These are phyloP conservation scores for Phytophthora pini DNA, from an alignment of 352 stramenopile species.

Conservation along the genomic window DNA sequence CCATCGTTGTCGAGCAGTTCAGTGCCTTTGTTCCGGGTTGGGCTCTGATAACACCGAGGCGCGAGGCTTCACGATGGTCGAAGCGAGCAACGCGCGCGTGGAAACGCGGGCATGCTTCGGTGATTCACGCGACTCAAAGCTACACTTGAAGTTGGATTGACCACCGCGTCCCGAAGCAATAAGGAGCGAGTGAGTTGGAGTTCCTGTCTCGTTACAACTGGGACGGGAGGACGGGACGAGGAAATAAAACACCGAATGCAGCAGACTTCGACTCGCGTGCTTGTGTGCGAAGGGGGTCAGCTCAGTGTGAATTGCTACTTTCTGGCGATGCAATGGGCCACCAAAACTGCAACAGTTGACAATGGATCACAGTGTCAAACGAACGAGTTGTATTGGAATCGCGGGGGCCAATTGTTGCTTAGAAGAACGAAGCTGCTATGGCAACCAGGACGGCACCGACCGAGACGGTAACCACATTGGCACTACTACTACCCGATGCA, in stretches of 20 bases:
- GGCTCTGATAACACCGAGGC: slow-evolving; percentile 1
- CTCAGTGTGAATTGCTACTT: not conserved
- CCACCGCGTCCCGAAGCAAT: not conserved
- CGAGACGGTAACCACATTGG: not conserved
- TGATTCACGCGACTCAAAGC: not conserved
- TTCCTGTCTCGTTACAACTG: slow-evolving; percentile 2
- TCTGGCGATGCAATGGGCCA: not conserved
- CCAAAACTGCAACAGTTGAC: not conserved
- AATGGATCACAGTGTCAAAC: not conserved
- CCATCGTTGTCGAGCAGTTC: not conserved
- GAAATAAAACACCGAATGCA: not conserved
- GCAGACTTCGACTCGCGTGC: not conserved
- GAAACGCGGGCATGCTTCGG: not conserved
- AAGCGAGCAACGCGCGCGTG: not conserved
- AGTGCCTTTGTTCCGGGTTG: not conserved
- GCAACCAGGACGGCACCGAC: not conserved
- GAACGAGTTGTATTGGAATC: not conserved
- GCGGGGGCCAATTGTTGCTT: not conserved
- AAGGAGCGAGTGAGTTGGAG: not conserved
- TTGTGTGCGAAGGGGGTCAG: not conserved
- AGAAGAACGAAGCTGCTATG: not conserved
- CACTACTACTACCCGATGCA: not conserved
- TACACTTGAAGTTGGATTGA: not conserved
- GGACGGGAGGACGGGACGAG: not conserved
- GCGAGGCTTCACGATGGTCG: not conserved